Base-by-base conservation (phyloP, 2,329 filamentous ascomycete species). In the Bipolaris bicolor region DNA sequence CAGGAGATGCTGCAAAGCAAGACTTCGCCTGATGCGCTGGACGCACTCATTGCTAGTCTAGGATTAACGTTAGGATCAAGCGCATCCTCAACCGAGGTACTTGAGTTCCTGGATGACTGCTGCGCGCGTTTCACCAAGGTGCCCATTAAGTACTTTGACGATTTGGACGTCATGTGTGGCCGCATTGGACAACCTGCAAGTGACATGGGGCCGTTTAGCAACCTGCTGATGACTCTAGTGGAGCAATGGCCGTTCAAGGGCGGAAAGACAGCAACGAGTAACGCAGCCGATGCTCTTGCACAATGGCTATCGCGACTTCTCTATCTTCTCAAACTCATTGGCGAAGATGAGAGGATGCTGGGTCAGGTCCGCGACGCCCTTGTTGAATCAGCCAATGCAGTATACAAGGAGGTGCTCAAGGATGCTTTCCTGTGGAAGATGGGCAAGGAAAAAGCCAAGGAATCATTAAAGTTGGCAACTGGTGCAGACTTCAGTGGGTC, bases 81-180 rank as follows among this genome's bases (percentile, higher is more conserved):
- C 5, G 37, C 62, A 3, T 62, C 69, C 26, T 68, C 70, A 1
- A 29, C 49, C 10, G 69, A 78, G 13, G 71, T 92, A 0, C 90
- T 90, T 78, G 75, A 80, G 0, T 96, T 95, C 69, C 74, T 97
- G 24, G 93, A 97, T 69, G 92, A 96, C 61, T 96, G 91, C 74
- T 82, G 91, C 50, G 86, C 86, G 29, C 86, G 93, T 22, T 90
- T 91, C 64, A 88, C 88, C 15, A 87, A 84, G 55, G 88, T 89
- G 22, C 90, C 92, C 0, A 88, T 96, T 69, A 96, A 92, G 71
- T 94, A 97, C 68, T 86, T 95, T 26, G 90, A 95, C 59, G 80
- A 87, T 68, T 76, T 91, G 24, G 82, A 87, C 52, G 82, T 86
- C 64, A 76, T 57, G 73, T 78, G 52, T 41, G 65, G 79, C 7